These are phyloP conservation scores for Acorus gramineus DNA, from an alignment of 106 monocot genomes.

Conservation along the genomic window DNA sequence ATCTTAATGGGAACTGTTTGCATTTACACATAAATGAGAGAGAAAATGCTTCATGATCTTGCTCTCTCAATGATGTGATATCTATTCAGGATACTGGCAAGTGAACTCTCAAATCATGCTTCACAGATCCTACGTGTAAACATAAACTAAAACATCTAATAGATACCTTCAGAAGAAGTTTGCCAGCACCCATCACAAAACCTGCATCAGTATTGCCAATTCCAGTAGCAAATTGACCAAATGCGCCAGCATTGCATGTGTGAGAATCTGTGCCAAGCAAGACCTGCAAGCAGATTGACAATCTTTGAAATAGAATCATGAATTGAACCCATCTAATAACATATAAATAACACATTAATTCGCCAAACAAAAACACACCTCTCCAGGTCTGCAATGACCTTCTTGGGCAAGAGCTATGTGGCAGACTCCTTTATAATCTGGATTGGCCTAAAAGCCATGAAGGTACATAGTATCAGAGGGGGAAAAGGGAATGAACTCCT, in stretches of 20 bases:
- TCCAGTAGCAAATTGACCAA: conserved; percentile 97
- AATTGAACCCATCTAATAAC: not conserved
- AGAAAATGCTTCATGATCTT: no score
- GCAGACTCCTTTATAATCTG: conserved; percentile 96
- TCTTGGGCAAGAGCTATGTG: conserved; percentile 96
- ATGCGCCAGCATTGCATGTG: conserved; percentile 96
- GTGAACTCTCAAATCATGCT: no score
- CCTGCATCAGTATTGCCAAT: conserved; percentile 99
- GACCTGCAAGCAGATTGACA: conserved; percentile 39
- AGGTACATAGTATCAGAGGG: conserved; percentile 2
- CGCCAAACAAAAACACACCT: conserved; percentile 27
- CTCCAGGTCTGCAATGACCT: conserved; percentile 96
- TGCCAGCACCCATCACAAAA: conserved; percentile 92
- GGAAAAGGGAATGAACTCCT: no score
- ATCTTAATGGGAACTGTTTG: no score
- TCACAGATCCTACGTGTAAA: not conserved
- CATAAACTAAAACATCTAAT: not conserved
- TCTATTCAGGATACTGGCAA: no score
- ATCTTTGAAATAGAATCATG: not conserved
- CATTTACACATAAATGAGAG: no score
- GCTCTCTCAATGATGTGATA: no score
- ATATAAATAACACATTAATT: conserved; percentile 2
- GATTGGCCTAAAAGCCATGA: conserved; percentile 57
- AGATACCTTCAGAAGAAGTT: conserved; percentile 69
- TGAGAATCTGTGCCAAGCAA: conserved; percentile 96